Evolutionary conservation across 176 grass and related monocot species (phyloP).

Genomic region (Triticum dicoccoides): DNA sequence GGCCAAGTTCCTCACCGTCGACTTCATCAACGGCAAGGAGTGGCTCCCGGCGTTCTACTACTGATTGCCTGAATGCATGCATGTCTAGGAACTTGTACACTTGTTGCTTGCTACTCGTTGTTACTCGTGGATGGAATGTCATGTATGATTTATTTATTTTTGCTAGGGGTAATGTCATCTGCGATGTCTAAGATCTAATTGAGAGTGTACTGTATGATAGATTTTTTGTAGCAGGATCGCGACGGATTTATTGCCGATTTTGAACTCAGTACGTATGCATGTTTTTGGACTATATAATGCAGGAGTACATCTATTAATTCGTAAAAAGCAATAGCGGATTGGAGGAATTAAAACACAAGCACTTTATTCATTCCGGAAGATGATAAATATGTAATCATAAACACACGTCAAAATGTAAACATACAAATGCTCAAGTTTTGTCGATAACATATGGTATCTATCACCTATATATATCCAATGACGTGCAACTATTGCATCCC

Average conservation of each 20-base stretch:
- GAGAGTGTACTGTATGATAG: too few relatives aligned
- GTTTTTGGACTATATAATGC: too few relatives aligned
- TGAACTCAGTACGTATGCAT: too few relatives aligned
- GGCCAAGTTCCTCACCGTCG: constrained; percentile 54
- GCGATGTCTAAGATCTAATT: too few relatives aligned
- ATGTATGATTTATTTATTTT: too few relatives aligned
- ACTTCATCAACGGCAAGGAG: constrained; percentile 84
- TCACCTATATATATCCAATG: neutral
- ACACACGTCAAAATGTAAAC: neutral
- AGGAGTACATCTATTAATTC: neutral
- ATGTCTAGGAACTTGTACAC: neutral
- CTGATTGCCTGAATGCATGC: constrained; percentile 5
- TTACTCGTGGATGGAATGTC: too few relatives aligned
- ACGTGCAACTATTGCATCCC: too few relatives aligned
- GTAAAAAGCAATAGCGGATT: neutral
- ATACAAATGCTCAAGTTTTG: neutral
- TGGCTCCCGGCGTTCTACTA: constrained; percentile 74
- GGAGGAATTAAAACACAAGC: neutral
- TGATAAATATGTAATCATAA: constrained; percentile 25
- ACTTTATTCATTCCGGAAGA: constrained; percentile 19
- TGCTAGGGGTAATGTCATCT: too few relatives aligned
- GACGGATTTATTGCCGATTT: too few relatives aligned
- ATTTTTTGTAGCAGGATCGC: too few relatives aligned
- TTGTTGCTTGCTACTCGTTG: neutral
- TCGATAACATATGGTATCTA: neutral